Evolutionary conservation across 2,329 filamentous ascomycete genomes (phyloP), one percentile per base, ranked within the genome.

Genomic region (Fusarium staphyleae): DNA sequence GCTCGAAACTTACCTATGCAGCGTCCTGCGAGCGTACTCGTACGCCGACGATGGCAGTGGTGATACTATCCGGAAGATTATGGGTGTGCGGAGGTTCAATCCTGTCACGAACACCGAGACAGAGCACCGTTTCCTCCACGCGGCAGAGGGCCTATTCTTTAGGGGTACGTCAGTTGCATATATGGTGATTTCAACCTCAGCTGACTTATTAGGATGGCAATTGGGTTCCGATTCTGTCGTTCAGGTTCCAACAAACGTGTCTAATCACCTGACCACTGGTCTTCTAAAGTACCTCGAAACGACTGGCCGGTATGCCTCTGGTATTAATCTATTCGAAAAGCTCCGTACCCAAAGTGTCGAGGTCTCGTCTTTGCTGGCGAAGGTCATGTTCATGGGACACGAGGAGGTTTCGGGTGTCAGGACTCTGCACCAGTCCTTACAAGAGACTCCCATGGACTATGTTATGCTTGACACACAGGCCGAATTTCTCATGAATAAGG

Each of bases 41-140:
- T 99, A 99, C 71, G 95, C 95, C 42, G 93, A 99, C 71, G 90
- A 97, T 73, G 93, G 93, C 36, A 95, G 90, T 48, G 93, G 93
- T 48, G 93, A 97, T 67, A 90, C 90, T 1, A 96, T 98, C 71
- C 90, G 95, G 74, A 96, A 95, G 77, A 97, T 99, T 55, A 90
- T 98, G 71, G 95, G 93, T n/a, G 92, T 98, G 43, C 85, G 95
- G 65, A 86, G 95, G 59, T 98, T 99, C 81, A 99, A 99, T 70
- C 95, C 95, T 1, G 91, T 99, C 56, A 97, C 92, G 40, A 98
- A 90, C 73, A 98, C 95, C n/a, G 95, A 99, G 74, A 92, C 91
- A 55, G 95, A 99, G 75, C 95, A 99, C 71, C 91, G 91, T 62
- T 99, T 99, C 72, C 80, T 99, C 34, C 90, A 96, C 68, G 91